These are phyloP conservation scores for Plasmodium vivax DNA, from an alignment of 169 alveolate genomes.

Conservation along the genomic window DNA sequence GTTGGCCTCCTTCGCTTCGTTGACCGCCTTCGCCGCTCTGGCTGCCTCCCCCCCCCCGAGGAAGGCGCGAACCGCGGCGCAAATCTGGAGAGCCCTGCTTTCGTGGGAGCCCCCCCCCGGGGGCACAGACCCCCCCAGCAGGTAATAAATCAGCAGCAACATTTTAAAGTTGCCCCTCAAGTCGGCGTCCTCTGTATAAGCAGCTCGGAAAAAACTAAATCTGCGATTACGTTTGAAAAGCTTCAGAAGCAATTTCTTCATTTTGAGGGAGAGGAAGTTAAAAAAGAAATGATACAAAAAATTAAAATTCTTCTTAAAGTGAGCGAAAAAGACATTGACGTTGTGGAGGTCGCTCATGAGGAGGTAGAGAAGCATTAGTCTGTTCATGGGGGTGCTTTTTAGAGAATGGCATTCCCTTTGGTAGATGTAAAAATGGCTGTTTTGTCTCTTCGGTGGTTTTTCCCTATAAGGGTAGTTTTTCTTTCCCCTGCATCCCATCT, in stretches of 20 bases:
- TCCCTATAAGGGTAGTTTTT: neutral
- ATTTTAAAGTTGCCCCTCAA: neutral
- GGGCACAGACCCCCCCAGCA: neutral
- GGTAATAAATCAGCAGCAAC: conserved; percentile 16
- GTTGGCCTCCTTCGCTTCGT: neutral
- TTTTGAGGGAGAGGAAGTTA: conserved; percentile 40
- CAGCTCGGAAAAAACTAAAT: neutral
- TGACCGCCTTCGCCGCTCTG: neutral
- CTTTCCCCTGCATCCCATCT: neutral
- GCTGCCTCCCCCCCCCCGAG: neutral
- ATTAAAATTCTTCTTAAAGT: conserved; percentile 30
- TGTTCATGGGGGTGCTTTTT: conserved; percentile 6
- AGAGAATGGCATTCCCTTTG: conserved; percentile 1
- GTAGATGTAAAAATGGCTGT: neutral
- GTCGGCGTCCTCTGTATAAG: conserved; percentile 5
- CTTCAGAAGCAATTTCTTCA: conserved; percentile 30
- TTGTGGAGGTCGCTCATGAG: conserved; percentile 25
- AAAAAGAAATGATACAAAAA: conserved; percentile 27
- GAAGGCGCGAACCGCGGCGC: neutral
- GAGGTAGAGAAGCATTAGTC: conserved; percentile 18
- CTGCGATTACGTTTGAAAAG: conserved; percentile 10
- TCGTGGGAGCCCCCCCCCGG: neutral
- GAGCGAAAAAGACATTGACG: conserved; percentile 2
- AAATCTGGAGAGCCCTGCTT: neutral
- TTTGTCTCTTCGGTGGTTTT: neutral